Conservation (phyloP, 768 basidiomycete genomes). For the Boletus sp. region DNA sequence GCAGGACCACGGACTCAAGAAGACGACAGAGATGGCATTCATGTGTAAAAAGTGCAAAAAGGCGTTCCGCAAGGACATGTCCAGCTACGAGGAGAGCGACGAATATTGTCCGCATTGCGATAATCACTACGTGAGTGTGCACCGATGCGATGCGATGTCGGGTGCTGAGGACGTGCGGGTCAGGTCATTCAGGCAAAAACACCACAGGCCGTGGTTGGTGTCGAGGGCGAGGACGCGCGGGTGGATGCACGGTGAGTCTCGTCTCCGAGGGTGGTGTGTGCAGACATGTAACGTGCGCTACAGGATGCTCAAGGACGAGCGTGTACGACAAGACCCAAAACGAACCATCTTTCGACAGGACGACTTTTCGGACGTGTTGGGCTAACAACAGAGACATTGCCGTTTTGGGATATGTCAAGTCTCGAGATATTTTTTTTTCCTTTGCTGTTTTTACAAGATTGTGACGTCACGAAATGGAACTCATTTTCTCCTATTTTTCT, state of each 20-base stretch:
- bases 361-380: conserved; percentile 48
- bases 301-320: conserved; percentile 90
- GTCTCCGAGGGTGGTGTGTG: background rate
- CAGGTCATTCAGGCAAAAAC: conserved; percentile 94
- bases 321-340: conserved; percentile 52
- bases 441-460: background rate
- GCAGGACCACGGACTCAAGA: conserved; percentile 68
- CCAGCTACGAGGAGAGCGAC: conserved; percentile 89
- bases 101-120: conserved; percentile 99
- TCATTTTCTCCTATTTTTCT: conserved; percentile 16
- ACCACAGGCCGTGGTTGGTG: conserved; percentile 77
- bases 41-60: conserved; percentile 91
- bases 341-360: conserved; percentile 52
- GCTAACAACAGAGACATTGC: conserved; percentile 21
- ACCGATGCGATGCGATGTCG: background rate
- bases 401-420: conserved; percentile 14
- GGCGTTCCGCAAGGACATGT: conserved; percentile 96
- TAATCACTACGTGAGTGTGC: conserved; percentile 87
- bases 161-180: background rate
- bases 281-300: background rate
- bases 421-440: background rate
- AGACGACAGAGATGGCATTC: conserved; percentile 83
- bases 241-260: conserved; percentile 75
- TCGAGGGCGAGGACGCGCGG: conserved; percentile 90
- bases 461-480: conserved; percentile 23